Evolutionary conservation across 805 yeast genomes (phyloP), one percentile per base, ranked within the genome.

Genomic region (Jamesozyma jinghongensis): DNA sequence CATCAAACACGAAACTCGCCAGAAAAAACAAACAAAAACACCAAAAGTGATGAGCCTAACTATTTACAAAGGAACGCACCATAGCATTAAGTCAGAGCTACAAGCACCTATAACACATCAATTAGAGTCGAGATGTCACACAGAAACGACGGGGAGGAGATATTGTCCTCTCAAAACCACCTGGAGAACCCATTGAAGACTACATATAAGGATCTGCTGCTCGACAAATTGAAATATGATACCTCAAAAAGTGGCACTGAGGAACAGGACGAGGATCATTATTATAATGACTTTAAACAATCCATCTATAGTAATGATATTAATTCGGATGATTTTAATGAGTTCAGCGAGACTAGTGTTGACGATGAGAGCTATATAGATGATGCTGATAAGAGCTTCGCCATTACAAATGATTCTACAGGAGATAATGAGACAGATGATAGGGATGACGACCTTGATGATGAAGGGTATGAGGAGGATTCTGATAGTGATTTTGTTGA

Each of bases 341-440:
- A 29, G 4, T 13, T 19, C 7, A 25, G 25, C 11, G 41, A 34
- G 10, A n/a, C 26, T 27, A 16, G 26, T 35, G 43, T 36, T 35
- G 44, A 42, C 13, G 52, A 43, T 16, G 38, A 43, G n/a, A 48
- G 43, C 18, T 41, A 40, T 30, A 28, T 38, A 8, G 47, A 51
- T 20, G 22, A 27, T 10, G 41, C 40, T 8, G 39, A 42, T 17
- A 30, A 36, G 27, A 42, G 41, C 16, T 41, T 41, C 31, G 17
- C 35, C 19, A 14, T 29, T 10, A 17, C n/a, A 28, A 27, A 39
- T 29, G 41, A 53, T 7, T 52, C 52, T 37, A 48, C 41, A 26
- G 48, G 48, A 11, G 44, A 40, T 16, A 46, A 50, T n/a, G 45
- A 45, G 11, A 48, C 38, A 19, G 43, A 34, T 17, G 46, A 41